Evolutionary conservation across 148 eudicot species (phyloP).

Genomic region (Fagopyrum homotropicum): DNA sequence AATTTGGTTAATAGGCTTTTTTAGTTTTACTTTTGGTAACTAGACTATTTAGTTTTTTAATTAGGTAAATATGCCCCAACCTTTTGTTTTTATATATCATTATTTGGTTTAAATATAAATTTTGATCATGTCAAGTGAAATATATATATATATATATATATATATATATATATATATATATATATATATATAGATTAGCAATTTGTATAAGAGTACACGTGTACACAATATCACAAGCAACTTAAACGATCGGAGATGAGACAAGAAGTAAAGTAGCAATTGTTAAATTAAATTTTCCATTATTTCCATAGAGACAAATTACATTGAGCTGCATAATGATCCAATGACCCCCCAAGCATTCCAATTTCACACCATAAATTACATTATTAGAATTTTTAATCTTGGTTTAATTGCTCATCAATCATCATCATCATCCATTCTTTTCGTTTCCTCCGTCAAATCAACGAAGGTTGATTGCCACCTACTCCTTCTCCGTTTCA

Average conservation of each 20-base stretch:
- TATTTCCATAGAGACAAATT: constrained; percentile 7
- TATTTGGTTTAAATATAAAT: too few relatives aligned
- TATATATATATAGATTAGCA: too few relatives aligned
- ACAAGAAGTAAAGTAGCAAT: background rate
- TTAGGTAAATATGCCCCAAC: too few relatives aligned
- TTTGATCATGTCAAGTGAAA: too few relatives aligned
- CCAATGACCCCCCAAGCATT: background rate
- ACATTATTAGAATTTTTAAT: background rate
- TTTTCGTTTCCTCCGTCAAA: constrained; percentile 2
- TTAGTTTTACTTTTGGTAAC: too few relatives aligned
- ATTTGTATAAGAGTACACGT: too few relatives aligned
- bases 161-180: too few relatives aligned
- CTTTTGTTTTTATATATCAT: too few relatives aligned
- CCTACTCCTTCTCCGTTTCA: background rate
- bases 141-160: too few relatives aligned
- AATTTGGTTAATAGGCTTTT: too few relatives aligned
- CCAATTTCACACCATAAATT: background rate
- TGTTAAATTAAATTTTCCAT: background rate
- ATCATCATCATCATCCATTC: too few relatives aligned
- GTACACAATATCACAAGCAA: background rate
- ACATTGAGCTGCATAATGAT: background rate
- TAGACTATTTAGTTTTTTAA: too few relatives aligned
- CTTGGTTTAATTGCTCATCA: background rate
- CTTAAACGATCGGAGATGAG: background rate
- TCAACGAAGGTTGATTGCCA: background rate